Evolutionary conservation across 208 protist species (phyloP).

Genomic region (Leishmania martiniquensis): DNA sequence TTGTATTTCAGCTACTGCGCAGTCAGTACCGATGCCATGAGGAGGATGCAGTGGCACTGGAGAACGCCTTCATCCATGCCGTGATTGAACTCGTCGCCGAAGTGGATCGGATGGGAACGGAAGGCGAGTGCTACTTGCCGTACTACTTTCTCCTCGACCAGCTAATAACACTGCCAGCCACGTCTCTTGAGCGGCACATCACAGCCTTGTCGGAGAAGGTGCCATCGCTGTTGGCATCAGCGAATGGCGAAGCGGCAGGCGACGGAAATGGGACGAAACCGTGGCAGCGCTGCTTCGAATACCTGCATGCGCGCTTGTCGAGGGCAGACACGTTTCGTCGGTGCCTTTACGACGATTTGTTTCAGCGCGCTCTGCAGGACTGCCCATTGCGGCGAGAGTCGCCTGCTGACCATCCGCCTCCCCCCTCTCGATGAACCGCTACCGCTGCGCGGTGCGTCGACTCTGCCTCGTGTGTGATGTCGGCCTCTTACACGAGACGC

Average conservation of each 20-base stretch:
- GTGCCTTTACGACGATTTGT: constrained; percentile 42
- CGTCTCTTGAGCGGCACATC: constrained; percentile 5
- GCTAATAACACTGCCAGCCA: constrained; percentile 23
- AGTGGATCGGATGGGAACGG: constrained; percentile 37
- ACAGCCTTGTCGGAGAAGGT: constrained; percentile 12
- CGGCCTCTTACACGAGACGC: neutral
- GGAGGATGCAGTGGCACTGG: constrained; percentile 25
- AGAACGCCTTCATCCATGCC: constrained; percentile 36
- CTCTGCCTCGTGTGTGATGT: neutral
- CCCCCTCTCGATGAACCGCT: neutral
- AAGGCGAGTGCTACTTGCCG: constrained; percentile 55
- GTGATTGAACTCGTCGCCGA: constrained; percentile 60
- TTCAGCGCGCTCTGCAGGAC: constrained; percentile 9
- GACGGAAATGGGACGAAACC: neutral
- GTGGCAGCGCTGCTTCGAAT: constrained; percentile 9
- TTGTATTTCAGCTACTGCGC: constrained; percentile 42
- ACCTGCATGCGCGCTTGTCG: constrained; percentile 36
- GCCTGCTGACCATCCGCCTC: neutral
- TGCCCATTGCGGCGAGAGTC: neutral
- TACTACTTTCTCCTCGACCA: constrained; percentile 57
- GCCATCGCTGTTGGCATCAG: neutral
- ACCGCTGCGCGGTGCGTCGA: neutral
- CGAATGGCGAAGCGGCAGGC: neutral
- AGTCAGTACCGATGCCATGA: neutral
- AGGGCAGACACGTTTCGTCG: constrained; percentile 31